Evolutionary conservation across 1,284 basidiomycete genomes (phyloP), one percentile per base, ranked within the genome.

Genomic region (Marasmius fiardii): DNA sequence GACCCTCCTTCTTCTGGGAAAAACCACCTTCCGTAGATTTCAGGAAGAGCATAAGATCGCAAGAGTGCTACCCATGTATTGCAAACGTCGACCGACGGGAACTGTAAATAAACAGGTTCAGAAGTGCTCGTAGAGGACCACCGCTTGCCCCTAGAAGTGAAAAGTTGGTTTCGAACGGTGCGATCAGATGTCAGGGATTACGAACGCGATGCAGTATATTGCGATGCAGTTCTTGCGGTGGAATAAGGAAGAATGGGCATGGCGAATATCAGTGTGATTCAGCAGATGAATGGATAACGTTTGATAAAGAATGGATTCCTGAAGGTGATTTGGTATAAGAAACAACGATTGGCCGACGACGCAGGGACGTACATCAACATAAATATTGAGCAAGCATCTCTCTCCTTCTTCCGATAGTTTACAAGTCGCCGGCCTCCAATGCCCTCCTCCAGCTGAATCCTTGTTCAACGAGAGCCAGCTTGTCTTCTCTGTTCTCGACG

Each of bases 1-100:
- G 86, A 79, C 4, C 89, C 89, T 41, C 86, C 88, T 59, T 88
- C 86, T 43, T 71, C 63, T n/a, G 80, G 74, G 47, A 76, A 76
- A 57, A 77, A 72, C 65, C 76, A 73, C 55, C 78, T 77, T 11
- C 89, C 89, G 64, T 90, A 90, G 51, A 89, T 81, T 66, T 92
- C 90, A 0, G 90, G 85, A 52, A 80, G 76, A 4, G 90, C 84
- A 67, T 89, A 90, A 0, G 90, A 88, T 49, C 85, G 82, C 43
- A 92, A 74, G 45, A 92, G 79, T 28, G 84, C 81, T 39, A 88
- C 76, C 89, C 90, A 92, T 4, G 83, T 81, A 60, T 83, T 79
- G 63, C 83, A 80, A 18, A 73, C 68, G 53, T 88, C 86, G 2
- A 77, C 64, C 63, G 79, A 82, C 28, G 74, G 60, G 65, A 92